A percentile compares a stretch with the other conserved stretches of the same genome.
These are phyloP conservation scores for Boletus vermiculosoides DNA, from an alignment of 768 basidiomycete species.

Conservation along the genomic window DNA sequence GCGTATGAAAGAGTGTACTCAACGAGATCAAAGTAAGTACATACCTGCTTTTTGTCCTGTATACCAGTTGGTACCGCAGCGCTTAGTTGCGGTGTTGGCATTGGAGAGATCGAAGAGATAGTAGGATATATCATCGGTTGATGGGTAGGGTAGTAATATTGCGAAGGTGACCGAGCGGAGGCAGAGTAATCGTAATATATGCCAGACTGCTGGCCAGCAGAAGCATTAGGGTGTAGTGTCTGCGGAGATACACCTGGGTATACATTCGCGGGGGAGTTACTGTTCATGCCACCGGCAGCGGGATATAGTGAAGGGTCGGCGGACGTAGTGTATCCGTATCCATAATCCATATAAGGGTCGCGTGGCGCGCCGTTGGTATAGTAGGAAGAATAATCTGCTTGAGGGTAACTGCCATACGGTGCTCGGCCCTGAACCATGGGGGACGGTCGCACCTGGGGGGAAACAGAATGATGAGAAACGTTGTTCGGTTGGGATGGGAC, in stretches of 20 bases:
- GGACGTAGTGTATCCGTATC: constrained; percentile 52
- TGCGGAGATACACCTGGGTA: constrained; percentile 49
- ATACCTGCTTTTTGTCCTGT: constrained; percentile 62
- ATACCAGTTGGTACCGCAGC: constrained; percentile 40
- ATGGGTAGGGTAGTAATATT: constrained; percentile 57
- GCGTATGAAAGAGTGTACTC: constrained; percentile 7
- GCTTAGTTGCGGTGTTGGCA: constrained; percentile 49
- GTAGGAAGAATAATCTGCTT: constrained; percentile 59
- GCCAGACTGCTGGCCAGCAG: constrained; percentile 47
- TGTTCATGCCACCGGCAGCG: constrained; percentile 44
- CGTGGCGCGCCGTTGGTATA: constrained; percentile 50
- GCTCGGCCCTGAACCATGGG: constrained; percentile 45
- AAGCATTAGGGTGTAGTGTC: constrained; percentile 41
- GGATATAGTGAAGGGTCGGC: constrained; percentile 53
- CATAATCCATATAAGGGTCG: constrained; percentile 54
- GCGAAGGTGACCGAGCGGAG: constrained; percentile 49
- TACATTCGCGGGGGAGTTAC: constrained; percentile 43
- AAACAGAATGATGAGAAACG: constrained; percentile 30
- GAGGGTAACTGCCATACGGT: constrained; percentile 50
- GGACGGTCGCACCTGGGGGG: constrained; percentile 42
- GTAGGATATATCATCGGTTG: constrained; percentile 61
- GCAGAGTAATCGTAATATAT: constrained; percentile 60
- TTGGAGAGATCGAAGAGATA: constrained; percentile 51
- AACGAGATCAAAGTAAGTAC: constrained; percentile 13
- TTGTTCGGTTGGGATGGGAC: constrained; percentile 29